Conservation (phyloP, 306 rosid genomes). For the Cicer bijugum region DNA sequence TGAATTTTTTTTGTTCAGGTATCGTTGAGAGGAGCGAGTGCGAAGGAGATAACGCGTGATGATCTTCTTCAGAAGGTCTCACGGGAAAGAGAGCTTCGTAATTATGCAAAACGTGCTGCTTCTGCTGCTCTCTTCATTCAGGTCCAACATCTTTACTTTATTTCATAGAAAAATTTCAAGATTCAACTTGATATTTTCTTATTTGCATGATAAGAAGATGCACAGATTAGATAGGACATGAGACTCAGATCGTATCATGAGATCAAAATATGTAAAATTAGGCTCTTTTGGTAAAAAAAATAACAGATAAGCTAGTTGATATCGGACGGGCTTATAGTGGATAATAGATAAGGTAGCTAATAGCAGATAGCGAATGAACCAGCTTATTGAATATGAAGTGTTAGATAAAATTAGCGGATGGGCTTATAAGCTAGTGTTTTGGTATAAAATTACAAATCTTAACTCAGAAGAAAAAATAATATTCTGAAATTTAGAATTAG, state of each 20-base stretch:
- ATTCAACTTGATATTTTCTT: background rate
- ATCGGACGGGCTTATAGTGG: no score
- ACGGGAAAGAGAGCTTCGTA: conserved; percentile 87
- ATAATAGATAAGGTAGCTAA: no score
- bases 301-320: no score
- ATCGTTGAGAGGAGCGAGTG: conserved; percentile 92
- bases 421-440: no score
- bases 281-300: no score
- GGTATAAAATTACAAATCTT: background rate
- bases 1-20: conserved; percentile 57
- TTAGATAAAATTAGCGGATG: no score
- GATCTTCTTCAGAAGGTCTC: conserved; percentile 86
- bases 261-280: no score
- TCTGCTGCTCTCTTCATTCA: conserved; percentile 88
- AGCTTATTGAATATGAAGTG: no score
- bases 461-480: background rate
- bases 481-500: background rate
- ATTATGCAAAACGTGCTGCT: conserved; percentile 76
- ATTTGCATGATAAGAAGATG: background rate
- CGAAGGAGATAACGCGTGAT: conserved; percentile 93
- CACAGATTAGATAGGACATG: background rate
- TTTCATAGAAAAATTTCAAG: background rate
- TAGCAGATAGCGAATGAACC: no score
- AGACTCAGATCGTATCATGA: no score
- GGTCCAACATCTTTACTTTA: conserved; percentile 50